These are phyloP conservation scores for Salix purpurea DNA, from an alignment of 345 rosid species.

Conservation along the genomic window DNA sequence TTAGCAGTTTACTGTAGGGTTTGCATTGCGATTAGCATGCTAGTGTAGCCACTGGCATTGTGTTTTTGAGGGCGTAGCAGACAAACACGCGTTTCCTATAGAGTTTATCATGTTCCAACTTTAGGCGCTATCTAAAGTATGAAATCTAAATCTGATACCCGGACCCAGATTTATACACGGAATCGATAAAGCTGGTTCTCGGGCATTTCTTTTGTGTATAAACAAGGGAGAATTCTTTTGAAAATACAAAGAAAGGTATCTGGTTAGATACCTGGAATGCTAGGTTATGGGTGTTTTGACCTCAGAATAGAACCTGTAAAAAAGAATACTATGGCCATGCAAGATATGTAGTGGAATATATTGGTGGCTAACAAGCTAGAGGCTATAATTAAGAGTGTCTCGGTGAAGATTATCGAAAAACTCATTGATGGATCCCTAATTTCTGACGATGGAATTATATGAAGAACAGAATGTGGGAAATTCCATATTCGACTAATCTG, in stretches of 20 bases:
- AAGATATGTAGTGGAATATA: background rate
- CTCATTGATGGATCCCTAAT: background rate
- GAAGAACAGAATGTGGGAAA: background rate
- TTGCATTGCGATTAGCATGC: background rate
- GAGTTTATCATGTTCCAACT: background rate
- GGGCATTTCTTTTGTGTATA: background rate
- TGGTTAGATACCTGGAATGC: background rate
- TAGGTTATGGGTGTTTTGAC: background rate
- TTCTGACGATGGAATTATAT: background rate
- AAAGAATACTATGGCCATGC: background rate
- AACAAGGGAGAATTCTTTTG: background rate
- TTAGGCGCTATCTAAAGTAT: background rate
- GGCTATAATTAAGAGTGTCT: background rate
- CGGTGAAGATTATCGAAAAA: background rate
- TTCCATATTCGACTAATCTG: background rate
- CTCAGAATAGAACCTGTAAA: background rate
- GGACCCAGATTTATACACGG: background rate
- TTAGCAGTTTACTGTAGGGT: background rate
- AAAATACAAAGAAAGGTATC: background rate
- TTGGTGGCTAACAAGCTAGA: background rate
- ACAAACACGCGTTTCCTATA: background rate
- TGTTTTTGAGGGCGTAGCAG: background rate
- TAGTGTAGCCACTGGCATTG: background rate
- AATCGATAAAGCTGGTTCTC: background rate
- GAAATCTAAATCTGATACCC: background rate